Evolutionary conservation across 306 rosid genomes (phyloP).

Genomic region (Luffa aegyptiaca): DNA sequence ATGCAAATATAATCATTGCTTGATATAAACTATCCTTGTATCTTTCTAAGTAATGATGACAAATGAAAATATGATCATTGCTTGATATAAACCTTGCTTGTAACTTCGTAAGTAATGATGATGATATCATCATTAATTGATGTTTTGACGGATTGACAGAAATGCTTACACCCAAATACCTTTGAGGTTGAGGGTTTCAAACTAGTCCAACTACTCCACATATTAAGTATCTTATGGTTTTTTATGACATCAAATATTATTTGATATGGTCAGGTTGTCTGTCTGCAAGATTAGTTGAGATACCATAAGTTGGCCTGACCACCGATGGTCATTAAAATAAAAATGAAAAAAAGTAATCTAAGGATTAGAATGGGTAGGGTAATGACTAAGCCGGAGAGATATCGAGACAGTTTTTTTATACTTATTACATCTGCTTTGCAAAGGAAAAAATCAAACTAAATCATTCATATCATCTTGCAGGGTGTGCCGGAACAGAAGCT

Average conservation of each 20-base stretch:
- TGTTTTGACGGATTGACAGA: not conserved
- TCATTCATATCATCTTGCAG: slow-evolving; percentile 32
- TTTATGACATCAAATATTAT: not conserved
- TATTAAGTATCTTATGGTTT: not conserved
- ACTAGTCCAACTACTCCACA: not conserved
- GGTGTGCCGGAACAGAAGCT: slow-evolving; percentile 99
- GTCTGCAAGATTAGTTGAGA: not conserved
- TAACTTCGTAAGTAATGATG: not conserved
- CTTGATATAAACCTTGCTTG: not conserved
- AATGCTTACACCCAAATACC: not conserved
- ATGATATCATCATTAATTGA: not conserved
- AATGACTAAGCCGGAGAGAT: not conserved
- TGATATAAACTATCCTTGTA: not conserved
- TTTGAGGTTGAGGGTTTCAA: not conserved
- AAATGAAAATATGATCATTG: not conserved
- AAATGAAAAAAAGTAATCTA: not conserved
- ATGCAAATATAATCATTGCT: not conserved
- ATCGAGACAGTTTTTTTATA: not conserved
- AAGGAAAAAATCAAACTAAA: not conserved
- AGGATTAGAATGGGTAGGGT: not conserved
- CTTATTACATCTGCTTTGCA: not conserved
- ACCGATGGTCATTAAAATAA: not conserved
- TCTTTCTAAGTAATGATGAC: not conserved
- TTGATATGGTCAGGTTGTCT: not conserved
- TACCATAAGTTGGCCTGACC: not conserved